Evolutionary conservation across 257 asterid genomes (phyloP), one percentile per base, ranked within the genome.

Genomic region (Cordia subcordata): DNA sequence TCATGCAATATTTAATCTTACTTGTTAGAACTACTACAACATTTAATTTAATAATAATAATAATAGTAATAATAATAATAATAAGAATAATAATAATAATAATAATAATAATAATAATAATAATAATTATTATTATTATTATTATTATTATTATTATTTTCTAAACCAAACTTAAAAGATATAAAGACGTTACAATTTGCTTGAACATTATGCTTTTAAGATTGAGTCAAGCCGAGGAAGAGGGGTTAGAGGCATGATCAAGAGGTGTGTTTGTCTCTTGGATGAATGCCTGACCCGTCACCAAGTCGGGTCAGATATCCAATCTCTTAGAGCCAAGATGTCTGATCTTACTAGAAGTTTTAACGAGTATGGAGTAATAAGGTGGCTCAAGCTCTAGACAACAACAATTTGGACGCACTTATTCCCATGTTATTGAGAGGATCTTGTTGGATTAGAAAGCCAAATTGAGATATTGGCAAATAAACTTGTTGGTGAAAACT

Each of bases 381-480:
- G 67, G 13, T 4, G 60, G 32, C 16, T n/a, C 68, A 20, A 53
- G 58, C 11, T 47, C 67, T 0, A 62, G 20, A 13, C 61, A 11
- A 27, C 55, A 53, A 4, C 53, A 35, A 13, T 37, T 63, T 17
- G 44, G 68, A 58, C 17, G 55, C 13, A 54, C 49, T 13, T 42
- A 63, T 15, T 53, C 68, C 16, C 40, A 8, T 55, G 46, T 45
- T 16, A 10, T 14, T 6, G 46, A 40, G 46, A 63, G 40, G 32
- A 27, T 47, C 45, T 64, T 44, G 55, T 64, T 18, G 69, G 69
- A n/a, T 17, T 64, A 54, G 49, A 55, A 17, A 33, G 16, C 8
- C 61, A 64, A 10, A 49, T 64, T 15, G 49, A 64, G 13, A 0
- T 55, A 14, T 12, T 55, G 8, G 56, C 18, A 19, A n/a, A 45